These are phyloP conservation scores for Protomyces arabidopsidicola DNA, from an alignment of 1,139 yeast species.

Conservation along the genomic window DNA sequence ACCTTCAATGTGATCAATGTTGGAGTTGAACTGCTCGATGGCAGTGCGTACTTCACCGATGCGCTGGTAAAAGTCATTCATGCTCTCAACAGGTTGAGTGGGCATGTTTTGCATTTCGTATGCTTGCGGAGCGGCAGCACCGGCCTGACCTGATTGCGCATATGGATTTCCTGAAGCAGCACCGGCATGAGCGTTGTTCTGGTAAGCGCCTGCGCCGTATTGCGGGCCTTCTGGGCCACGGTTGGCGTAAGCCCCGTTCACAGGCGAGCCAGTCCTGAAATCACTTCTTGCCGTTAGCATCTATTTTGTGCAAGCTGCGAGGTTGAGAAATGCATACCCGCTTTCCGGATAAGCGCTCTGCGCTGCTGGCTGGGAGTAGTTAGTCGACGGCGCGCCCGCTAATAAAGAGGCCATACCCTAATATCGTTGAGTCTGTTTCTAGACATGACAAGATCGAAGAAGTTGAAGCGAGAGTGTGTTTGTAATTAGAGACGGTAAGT, in stretches of 20 bases:
- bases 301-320: not conserved
- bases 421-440: not conserved
- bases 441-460: not conserved
- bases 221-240: too few relatives aligned
- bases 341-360: not conserved
- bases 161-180: constrained; percentile 3
- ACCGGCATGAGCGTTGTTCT: not conserved
- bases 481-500: not conserved
- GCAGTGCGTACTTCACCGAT: constrained; percentile 76
- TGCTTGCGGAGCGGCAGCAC: not conserved
- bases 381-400: not conserved
- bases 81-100: constrained; percentile 1
- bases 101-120: constrained; percentile 24
- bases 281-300: not conserved
- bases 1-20: constrained; percentile 72
- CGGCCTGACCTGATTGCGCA: constrained; percentile 3
- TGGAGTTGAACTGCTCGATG: constrained; percentile 71
- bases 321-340: not conserved
- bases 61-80: constrained; percentile 40
- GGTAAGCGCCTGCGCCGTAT: not conserved
- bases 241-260: not conserved
- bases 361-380: not conserved
- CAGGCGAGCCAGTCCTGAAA: not conserved
- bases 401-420: not conserved
- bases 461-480: not conserved